Evolutionary conservation across 805 yeast species (phyloP).

Genomic region (Soucietia sequanensis): DNA sequence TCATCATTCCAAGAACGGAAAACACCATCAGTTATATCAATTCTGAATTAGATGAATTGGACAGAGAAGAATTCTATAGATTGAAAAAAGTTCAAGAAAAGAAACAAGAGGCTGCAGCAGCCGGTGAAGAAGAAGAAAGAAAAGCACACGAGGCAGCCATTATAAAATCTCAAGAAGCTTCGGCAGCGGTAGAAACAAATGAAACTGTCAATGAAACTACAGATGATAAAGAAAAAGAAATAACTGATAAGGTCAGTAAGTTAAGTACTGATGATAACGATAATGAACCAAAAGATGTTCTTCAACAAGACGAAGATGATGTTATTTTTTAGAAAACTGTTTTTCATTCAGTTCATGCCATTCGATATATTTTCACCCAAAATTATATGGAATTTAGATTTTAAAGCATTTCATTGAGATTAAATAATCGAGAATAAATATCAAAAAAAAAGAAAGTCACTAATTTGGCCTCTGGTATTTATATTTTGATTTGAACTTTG

Average conservation of each 20-base stretch:
- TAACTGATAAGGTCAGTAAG: constrained; percentile 27
- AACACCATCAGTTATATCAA: constrained; percentile 90
- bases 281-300: constrained; percentile 23
- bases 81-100: constrained; percentile 94
- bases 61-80: constrained; percentile 96
- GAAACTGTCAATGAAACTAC: constrained; percentile 7
- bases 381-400: no score
- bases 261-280: constrained; percentile 17
- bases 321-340: constrained; percentile 33
- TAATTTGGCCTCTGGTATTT: no score
- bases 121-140: constrained; percentile 52
- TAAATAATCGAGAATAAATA: no score
- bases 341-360: not conserved
- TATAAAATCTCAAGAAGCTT: constrained; percentile 4
- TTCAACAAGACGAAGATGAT: constrained; percentile 45
- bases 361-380: no score
- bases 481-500: no score
- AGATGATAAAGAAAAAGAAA: constrained; percentile 26
- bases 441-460: no score
- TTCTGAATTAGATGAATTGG: constrained; percentile 94
- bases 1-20: constrained; percentile 95
- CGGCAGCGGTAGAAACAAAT: constrained; percentile 9
- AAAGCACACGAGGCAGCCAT: constrained; percentile 3
- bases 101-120: constrained; percentile 78
- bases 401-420: no score